Evolutionary conservation across 805 yeast genomes (phyloP).

Genomic region (Teunomyces panamensis): DNA sequence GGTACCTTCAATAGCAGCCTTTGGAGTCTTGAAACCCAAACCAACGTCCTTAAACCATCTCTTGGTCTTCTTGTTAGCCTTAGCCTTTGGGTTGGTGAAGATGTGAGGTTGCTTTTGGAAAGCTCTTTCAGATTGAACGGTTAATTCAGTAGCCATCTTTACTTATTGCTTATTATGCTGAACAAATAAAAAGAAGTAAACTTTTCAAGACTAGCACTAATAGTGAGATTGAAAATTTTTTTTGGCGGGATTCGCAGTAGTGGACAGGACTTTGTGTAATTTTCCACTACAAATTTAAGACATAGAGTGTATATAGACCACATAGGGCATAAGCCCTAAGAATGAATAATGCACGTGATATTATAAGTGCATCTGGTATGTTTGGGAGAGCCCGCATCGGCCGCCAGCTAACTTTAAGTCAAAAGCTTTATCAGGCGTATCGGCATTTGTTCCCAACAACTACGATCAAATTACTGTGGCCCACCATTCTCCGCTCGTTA

Average conservation of each 20-base stretch:
- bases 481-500: too few relatives aligned
- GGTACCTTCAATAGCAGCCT: slow-evolving; percentile 95
- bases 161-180: slow-evolving; percentile 10
- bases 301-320: neutral
- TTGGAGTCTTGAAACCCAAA: slow-evolving; percentile 99
- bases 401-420: too few relatives aligned
- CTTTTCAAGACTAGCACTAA: slow-evolving; percentile 1
- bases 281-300: neutral
- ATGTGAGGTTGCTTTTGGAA: slow-evolving; percentile 99
- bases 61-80: slow-evolving; percentile 98
- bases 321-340: slow-evolving; percentile 7
- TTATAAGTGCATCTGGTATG: neutral
- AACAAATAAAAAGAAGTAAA: slow-evolving; percentile 8
- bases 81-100: slow-evolving; percentile 99
- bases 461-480: too few relatives aligned
- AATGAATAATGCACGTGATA: neutral
- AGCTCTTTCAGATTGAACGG: slow-evolving; percentile 99
- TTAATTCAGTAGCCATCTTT: slow-evolving; percentile 98
- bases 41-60: slow-evolving; percentile 99
- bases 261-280: neutral
- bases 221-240: slow-evolving; percentile 10
- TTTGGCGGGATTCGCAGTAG: slow-evolving; percentile 3
- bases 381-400: too few relatives aligned
- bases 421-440: too few relatives aligned
- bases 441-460: too few relatives aligned